These are phyloP conservation scores for Chalara sp. DNA, from an alignment of 2,329 filamentous ascomycete genomes.

Conservation along the genomic window DNA sequence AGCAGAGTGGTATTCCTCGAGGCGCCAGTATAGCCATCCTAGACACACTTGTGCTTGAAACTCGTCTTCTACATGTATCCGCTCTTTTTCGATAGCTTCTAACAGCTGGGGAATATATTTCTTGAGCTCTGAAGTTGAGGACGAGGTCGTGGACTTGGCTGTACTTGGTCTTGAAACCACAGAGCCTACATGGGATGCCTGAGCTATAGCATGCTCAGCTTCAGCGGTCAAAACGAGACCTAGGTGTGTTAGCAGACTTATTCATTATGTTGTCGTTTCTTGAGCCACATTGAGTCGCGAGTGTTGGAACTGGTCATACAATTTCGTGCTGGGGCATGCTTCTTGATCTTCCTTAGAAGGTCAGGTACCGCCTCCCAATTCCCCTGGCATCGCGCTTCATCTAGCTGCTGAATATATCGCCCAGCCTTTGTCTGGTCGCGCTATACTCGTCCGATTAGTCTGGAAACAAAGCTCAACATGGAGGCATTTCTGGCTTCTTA, in stretches of 20 bases:
- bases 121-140: conserved; percentile 19
- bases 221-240: conserved; percentile 65
- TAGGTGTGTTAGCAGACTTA: conserved; percentile 27
- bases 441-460: conserved; percentile 12
- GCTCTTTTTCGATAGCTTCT: conserved; percentile 52
- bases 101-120: conserved; percentile 35
- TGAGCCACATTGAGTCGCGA: too few species aligned
- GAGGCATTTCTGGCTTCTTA: background rate
- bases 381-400: conserved; percentile 80
- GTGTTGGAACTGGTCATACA: conserved; percentile 50
- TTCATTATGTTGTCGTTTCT: too few species aligned
- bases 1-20: conserved; percentile 61
- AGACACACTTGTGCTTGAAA: conserved; percentile 80
- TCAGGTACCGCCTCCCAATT: conserved; percentile 84
- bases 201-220: conserved; percentile 59
- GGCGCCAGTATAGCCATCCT: conserved; percentile 77
- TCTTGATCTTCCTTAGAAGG: conserved; percentile 85
- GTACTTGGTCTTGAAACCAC: conserved; percentile 7
- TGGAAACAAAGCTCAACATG: background rate
- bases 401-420: conserved; percentile 75
- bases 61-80: conserved; percentile 45
- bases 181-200: conserved; percentile 31
- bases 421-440: conserved; percentile 62
- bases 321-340: conserved; percentile 79
- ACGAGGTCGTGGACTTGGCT: conserved; percentile 13